phyloP scores from a whole-genome alignment of 1,139 yeast genomes.

The Geotrichum carabidarum region DNA sequence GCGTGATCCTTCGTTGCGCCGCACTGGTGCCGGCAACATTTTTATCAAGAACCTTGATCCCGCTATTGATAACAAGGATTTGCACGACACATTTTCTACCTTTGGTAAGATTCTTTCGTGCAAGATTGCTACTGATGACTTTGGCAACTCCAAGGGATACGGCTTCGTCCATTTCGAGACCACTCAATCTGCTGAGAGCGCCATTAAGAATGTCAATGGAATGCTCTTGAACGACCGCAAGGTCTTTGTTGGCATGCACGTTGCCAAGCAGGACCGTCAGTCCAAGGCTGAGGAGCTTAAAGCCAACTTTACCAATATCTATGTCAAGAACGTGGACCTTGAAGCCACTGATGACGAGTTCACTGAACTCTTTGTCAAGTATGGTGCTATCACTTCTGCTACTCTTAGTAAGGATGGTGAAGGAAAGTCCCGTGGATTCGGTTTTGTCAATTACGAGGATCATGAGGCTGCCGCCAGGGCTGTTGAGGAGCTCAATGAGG shows the following conservation, averaged over 20 bases:
- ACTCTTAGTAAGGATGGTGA: slow-evolving; percentile 76
- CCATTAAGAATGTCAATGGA: slow-evolving; percentile 96
- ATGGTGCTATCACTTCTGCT: slow-evolving; percentile 81
- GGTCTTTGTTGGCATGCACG: slow-evolving; percentile 93
- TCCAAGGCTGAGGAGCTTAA: slow-evolving; percentile 87
- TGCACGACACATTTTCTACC: slow-evolving; percentile 95
- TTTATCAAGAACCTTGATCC: slow-evolving; percentile 98
- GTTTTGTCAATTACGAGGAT: slow-evolving; percentile 83
- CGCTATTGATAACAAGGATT: slow-evolving; percentile 96
- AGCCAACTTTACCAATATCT: slow-evolving; percentile 92
- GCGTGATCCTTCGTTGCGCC: slow-evolving; percentile 95
- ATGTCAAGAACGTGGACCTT: slow-evolving; percentile 79
- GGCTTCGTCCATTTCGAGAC: slow-evolving; percentile 97
- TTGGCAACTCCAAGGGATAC: slow-evolving; percentile 89
- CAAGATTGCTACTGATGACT: slow-evolving; percentile 93
- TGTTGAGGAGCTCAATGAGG: slow-evolving; percentile 86
- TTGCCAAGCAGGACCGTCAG: slow-evolving; percentile 91
- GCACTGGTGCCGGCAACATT: slow-evolving; percentile 94
- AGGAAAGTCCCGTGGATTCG: slow-evolving; percentile 93
- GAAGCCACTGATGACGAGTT: slow-evolving; percentile 69
- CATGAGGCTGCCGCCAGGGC: slow-evolving; percentile 90
- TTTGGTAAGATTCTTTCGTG: slow-evolving; percentile 95
- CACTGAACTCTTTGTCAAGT: slow-evolving; percentile 62
- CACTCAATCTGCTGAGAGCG: slow-evolving; percentile 88
- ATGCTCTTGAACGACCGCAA: slow-evolving; percentile 96